Evolutionary conservation across 305 asterid species (phyloP), one percentile per base, ranked within the genome.

Genomic region (Caryopteris hybrid): DNA sequence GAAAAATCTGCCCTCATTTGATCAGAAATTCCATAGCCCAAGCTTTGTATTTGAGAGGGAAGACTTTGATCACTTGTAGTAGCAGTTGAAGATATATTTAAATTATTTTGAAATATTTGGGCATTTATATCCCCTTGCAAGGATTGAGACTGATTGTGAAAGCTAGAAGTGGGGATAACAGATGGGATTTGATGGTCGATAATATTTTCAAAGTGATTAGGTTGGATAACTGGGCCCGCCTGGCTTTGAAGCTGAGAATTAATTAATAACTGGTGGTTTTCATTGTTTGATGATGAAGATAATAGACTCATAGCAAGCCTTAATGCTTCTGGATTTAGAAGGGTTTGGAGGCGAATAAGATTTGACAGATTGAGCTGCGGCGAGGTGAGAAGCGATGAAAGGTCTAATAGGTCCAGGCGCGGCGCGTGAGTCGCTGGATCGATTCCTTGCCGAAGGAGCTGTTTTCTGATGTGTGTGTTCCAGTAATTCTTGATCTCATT

Each of bases 401-500:
- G 69, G 67, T 87, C 87, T 13, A 80, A 17, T 10, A 82, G 74
- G 76, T 84, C 90, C 58, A 84, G 70, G 1, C 95, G 85, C 0
- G 86, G 96, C 14, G 84, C 83, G 23, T 88, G 96, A 31, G 96
- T 86, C 5, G 83, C 90, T 1, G 96, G 96, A 36, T 88, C 96
- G 45, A 88, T 88, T 43, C 96, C 96, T 78, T 62, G 78, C 60
- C 80, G 68, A 4, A 86, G 86, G 16, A 88, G 85, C 66, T 90
- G 77, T 70, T 86, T 88, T 1, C 93, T 46, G 18, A 88, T 86
- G 76, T 88, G 91, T 0, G 96, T 89, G 79, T 89, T 86, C 96
- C 96, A 89, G 45, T 86, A 88, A 53, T 88, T 88, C 80, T 88
- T 88, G 76, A 88, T 86, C 47, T 88, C 96, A 2, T 88, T 88